A percentile compares a stretch with the other conserved stretches of the same genome.
These are phyloP conservation scores for Gigaspora rosea DNA, from an alignment of 192 early-diverging fungal genomes.

Conservation along the genomic window DNA sequence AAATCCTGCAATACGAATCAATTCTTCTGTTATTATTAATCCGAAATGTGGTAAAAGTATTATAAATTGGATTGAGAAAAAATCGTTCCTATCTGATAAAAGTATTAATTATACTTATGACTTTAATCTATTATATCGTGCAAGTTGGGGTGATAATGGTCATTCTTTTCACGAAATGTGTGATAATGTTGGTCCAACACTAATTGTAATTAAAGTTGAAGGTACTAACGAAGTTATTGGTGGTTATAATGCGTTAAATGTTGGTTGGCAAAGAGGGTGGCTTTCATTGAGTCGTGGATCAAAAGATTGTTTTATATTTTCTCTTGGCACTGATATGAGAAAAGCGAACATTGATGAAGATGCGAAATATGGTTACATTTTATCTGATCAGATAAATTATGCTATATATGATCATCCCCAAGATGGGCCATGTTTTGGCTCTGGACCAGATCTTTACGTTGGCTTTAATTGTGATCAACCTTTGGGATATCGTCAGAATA, in stretches of 20 bases:
- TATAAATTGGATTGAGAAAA: background rate
- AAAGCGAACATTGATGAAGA: background rate
- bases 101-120: background rate
- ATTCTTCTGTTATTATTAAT: conserved; percentile 9
- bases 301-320: conserved; percentile 16
- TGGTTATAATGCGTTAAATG: conserved; percentile 20
- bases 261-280: conserved; percentile 5
- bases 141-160: background rate
- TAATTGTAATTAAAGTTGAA: conserved; percentile 4
- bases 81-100: background rate
- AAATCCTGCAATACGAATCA: background rate
- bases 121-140: conserved; percentile 22
- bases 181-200: conserved; percentile 3
- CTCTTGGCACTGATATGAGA: background rate
- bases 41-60: background rate
- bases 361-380: background rate
- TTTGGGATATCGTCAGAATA: background rate
- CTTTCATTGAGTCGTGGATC: background rate
- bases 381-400: background rate
- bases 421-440: conserved; percentile 23
- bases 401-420: conserved; percentile 21
- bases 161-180: conserved; percentile 11
- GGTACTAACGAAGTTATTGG: conserved; percentile 8
- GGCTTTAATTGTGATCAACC: background rate
- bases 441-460: conserved; percentile 24